Conservation (phyloP, 768 basidiomycete species). For the Lyophyllum decastes region DNA sequence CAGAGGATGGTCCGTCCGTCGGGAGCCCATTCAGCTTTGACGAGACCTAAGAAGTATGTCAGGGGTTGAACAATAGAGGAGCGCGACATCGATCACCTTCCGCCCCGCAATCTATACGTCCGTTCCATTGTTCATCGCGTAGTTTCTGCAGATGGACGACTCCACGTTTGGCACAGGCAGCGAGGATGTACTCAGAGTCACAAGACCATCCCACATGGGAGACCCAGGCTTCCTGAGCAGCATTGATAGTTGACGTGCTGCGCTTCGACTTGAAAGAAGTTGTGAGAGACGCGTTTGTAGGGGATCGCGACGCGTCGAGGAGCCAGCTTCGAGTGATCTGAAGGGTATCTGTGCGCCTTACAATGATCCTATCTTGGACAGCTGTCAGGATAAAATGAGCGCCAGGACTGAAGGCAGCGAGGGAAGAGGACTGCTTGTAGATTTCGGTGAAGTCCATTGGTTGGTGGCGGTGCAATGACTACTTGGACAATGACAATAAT, state of each 20-base stretch:
- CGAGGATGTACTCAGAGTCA: conserved; percentile 86
- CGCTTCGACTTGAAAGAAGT: conserved; percentile 36
- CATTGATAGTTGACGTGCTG: conserved; percentile 20
- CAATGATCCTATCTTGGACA: conserved; percentile 74
- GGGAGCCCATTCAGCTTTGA: conserved; percentile 89
- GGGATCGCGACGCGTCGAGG: conserved; percentile 55
- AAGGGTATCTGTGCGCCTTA: conserved; percentile 83
- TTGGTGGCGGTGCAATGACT: neutral
- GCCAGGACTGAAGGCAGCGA: conserved; percentile 84
- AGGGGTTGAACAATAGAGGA: neutral
- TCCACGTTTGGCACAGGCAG: conserved; percentile 71
- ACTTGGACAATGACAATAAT: neutral
- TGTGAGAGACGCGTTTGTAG: conserved; percentile 45
- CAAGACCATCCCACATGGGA: conserved; percentile 84
- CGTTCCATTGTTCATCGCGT: conserved; percentile 76
- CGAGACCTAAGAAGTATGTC: conserved; percentile 51
- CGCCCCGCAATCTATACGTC: conserved; percentile 75
- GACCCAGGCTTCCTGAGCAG: conserved; percentile 45
- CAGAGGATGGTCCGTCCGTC: conserved; percentile 82
- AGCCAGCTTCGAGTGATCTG: conserved; percentile 83
- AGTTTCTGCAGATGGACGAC: conserved; percentile 79
- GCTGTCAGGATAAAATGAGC: conserved; percentile 85
- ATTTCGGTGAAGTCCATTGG: conserved; percentile 86
- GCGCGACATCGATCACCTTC: conserved; percentile 47
- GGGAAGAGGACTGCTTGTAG: conserved; percentile 70